Evolutionary conservation across 1,284 basidiomycete genomes (phyloP), one percentile per base, ranked within the genome.

Genomic region (Sporisorium sorghi): DNA sequence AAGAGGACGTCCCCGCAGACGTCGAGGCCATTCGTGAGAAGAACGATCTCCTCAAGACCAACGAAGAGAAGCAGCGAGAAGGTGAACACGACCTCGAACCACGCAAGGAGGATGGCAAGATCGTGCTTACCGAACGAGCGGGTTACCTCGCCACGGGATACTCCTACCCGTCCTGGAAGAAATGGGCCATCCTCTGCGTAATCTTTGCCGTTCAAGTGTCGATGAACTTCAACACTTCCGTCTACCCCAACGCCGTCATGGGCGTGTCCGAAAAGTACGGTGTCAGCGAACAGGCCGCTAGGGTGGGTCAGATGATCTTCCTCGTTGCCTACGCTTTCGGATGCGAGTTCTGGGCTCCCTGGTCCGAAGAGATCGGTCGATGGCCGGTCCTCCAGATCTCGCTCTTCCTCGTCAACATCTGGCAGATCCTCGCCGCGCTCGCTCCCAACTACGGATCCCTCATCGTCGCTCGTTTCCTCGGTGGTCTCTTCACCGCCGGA

Each of bases 231-330:
- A 85, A 85, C 67, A 83, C 85, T 17, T 80, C 81, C 28, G 73
- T 85, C 9, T 85, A 81, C 59, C 77, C 83, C 11, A 85, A 85
- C 54, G 85, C 81, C 2, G 72, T 85, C 30, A 37, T 26, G 10
- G 66, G 73, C 8, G 73, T 83, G 9, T 35, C 74, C 3, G 75
- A 79, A 46, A 77, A 86, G 48, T 87, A 83, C 57, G 55, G 64
- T 39, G 79, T 87, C 53, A 79, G 77, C 12, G 80, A 76, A n/a
- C 85, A 85, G 62, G 82, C 77, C 1, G 86, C 86, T 3, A 73
- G 86, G 35, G 83, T 85, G 4, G 85, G 85, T 49, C 84, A 85
- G 66, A 84, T 84, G 77, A 75, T 86, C 53, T 87, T 86, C 73
- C 75, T 87, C 23, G 82, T 87, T 15, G 73, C 75, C 9, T 86